Evolutionary conservation across 441 rosid species (phyloP).

Genomic region (Populus hybrid): DNA sequence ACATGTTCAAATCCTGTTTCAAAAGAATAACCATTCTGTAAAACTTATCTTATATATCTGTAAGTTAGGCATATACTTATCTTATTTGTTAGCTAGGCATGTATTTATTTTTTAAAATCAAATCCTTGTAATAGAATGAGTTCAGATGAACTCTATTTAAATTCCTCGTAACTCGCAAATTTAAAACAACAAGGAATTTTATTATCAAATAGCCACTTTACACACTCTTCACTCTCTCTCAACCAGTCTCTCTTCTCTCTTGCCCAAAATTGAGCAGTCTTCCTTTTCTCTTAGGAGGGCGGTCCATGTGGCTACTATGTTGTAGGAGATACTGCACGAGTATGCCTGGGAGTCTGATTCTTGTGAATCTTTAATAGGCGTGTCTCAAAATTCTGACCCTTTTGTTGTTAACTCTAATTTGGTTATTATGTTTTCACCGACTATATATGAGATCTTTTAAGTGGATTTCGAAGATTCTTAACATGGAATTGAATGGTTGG

Average conservation of each 20-base stretch:
- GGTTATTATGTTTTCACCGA: conserved; percentile 70
- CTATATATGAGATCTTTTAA: conserved; percentile 26
- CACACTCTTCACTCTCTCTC: conserved; percentile 34
- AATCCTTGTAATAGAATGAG: no score
- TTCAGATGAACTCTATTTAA: no score
- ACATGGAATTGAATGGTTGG: conserved; percentile 31
- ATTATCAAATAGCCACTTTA: no score
- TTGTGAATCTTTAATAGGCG: conserved; percentile 35
- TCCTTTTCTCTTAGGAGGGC: conserved; percentile 32
- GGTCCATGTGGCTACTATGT: conserved; percentile 47
- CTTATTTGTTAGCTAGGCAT: no score
- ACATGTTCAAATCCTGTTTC: no score
- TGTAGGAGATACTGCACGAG: conserved; percentile 76
- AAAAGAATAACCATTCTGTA: no score
- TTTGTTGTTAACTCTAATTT: conserved; percentile 52
- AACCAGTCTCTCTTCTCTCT: conserved; percentile 25
- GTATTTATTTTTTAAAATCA: no score
- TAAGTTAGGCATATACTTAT: no score
- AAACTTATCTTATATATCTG: no score
- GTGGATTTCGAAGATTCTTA: conserved; percentile 49
- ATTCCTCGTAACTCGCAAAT: no score
- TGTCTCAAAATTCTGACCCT: conserved; percentile 29
- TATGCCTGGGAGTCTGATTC: conserved; percentile 73
- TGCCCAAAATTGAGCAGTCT: conserved; percentile 8
- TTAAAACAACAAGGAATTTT: no score